Conservation (phyloP, 116 monocot species). For the Papilionanthe hybrid region DNA sequence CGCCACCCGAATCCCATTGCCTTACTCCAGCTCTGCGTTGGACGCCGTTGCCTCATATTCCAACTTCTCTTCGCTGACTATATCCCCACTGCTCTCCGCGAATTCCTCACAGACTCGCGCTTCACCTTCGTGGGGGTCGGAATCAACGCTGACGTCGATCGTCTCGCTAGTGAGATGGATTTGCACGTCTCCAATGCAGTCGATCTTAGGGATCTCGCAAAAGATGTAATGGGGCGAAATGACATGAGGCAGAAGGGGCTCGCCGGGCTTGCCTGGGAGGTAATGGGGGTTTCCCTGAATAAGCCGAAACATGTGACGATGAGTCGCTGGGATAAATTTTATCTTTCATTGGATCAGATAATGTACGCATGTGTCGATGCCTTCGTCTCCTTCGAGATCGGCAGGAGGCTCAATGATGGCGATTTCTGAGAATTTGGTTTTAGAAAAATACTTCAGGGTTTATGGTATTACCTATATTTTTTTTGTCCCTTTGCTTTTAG, state of each 20-base stretch:
- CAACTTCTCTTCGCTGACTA: slow-evolving; percentile 13
- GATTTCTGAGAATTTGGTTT: neutral
- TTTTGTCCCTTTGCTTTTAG: no score
- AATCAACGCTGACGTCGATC: slow-evolving; percentile 1
- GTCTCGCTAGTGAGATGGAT: neutral
- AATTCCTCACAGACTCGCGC: slow-evolving; percentile 5
- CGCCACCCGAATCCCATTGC: neutral
- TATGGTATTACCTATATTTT: no score
- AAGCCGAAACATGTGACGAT: slow-evolving; percentile 18
- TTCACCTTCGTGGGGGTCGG: slow-evolving; percentile 16
- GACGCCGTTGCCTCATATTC: slow-evolving; percentile 17
- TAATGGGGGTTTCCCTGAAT: slow-evolving; percentile 30
- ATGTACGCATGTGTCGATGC: slow-evolving; percentile 52
- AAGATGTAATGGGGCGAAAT: neutral
- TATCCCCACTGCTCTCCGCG: neutral
- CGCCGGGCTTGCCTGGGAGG: slow-evolving; percentile 10
- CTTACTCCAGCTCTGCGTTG: slow-evolving; percentile 19
- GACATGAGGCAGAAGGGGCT: slow-evolving; percentile 19
- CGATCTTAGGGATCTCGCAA: slow-evolving; percentile 1
- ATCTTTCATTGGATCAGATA: slow-evolving; percentile 29
- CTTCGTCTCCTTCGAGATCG: slow-evolving; percentile 41
- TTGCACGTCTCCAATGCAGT: neutral
- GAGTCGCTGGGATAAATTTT: slow-evolving; percentile 36
- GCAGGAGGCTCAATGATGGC: slow-evolving; percentile 11
- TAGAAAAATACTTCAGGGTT: no score